Evolutionary conservation across 2,329 filamentous ascomycete genomes (phyloP).

Genomic region (Alternaria viburni): DNA sequence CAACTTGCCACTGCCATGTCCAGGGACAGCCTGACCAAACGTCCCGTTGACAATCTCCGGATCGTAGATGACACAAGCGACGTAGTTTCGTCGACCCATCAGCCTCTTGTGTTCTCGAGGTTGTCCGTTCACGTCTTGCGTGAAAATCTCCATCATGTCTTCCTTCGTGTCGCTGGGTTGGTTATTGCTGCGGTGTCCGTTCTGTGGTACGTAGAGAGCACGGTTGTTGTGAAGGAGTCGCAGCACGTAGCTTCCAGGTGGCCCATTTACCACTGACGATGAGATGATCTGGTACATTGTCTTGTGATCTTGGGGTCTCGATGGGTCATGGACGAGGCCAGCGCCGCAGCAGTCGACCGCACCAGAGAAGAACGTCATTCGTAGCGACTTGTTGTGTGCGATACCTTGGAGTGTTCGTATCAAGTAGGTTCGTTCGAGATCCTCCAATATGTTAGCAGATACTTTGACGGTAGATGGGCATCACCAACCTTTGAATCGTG

Average conservation of each 20-base stretch:
- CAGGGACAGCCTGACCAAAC: constrained; percentile 48
- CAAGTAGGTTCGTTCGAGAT: constrained; percentile 93
- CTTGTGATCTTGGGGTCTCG: constrained; percentile 91
- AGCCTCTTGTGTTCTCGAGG: constrained; percentile 85
- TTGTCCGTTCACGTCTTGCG: constrained; percentile 85
- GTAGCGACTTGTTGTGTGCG: constrained; percentile 89
- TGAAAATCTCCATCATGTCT: constrained; percentile 99
- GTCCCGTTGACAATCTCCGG: constrained; percentile 71
- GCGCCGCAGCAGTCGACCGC: constrained; percentile 91
- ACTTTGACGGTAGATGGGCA: neutral
- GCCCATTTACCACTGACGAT: constrained; percentile 88
- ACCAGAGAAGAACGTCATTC: constrained; percentile 96
- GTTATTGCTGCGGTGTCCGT: constrained; percentile 75
- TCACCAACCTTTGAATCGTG: constrained; percentile 83
- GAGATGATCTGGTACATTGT: constrained; percentile 99
- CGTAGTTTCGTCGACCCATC: constrained; percentile 92
- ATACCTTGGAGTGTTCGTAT: constrained; percentile 96
- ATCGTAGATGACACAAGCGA: constrained; percentile 92
- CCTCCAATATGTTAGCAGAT: constrained; percentile 54
- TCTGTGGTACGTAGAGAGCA: constrained; percentile 85
- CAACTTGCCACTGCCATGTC: constrained; percentile 59
- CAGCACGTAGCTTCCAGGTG: constrained; percentile 82
- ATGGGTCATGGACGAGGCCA: constrained; percentile 90
- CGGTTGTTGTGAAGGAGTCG: constrained; percentile 97
- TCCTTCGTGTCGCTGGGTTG: constrained; percentile 91